These are phyloP conservation scores for Naganishia sp. DNA, from an alignment of 1,284 basidiomycete genomes.

Conservation along the genomic window DNA sequence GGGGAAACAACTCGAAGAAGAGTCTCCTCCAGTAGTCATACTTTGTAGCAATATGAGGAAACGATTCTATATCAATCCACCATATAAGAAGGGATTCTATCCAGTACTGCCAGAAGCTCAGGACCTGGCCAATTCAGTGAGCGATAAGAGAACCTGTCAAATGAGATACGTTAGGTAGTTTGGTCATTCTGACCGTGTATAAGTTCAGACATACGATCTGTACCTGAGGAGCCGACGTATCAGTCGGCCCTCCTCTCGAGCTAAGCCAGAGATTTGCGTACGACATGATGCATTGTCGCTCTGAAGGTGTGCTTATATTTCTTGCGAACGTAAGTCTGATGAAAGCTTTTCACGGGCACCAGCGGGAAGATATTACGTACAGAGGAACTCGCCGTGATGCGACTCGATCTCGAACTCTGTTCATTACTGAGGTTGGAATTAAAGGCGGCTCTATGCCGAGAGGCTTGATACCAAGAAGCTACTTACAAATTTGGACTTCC, in stretches of 20 bases:
- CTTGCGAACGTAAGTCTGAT: not conserved
- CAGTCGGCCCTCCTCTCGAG: conserved; percentile 7
- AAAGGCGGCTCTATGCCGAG: not conserved
- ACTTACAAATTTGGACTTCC: conserved; percentile 17
- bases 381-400: not conserved
- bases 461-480: not conserved
- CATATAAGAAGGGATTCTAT: not conserved
- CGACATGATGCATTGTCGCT: conserved; percentile 4
- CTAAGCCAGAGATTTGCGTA: conserved; percentile 13
- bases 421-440: not conserved
- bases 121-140: conserved; percentile 8
- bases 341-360: not conserved
- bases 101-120: not conserved
- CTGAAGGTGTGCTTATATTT: not conserved
- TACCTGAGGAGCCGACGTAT: conserved; percentile 9
- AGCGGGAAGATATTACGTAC: not conserved
- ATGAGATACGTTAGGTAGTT: not conserved
- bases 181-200: not conserved
- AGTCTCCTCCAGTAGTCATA: not conserved
- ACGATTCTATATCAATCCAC: not conserved
- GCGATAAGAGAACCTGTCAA: not conserved
- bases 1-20: not conserved
- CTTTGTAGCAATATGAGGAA: not conserved
- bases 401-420: conserved; percentile 3
- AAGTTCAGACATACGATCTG: conserved; percentile 4